Evolutionary conservation across 2,329 filamentous ascomycete species (phyloP), one percentile per base, ranked within the genome.

Genomic region (Ustulina deusta): DNA sequence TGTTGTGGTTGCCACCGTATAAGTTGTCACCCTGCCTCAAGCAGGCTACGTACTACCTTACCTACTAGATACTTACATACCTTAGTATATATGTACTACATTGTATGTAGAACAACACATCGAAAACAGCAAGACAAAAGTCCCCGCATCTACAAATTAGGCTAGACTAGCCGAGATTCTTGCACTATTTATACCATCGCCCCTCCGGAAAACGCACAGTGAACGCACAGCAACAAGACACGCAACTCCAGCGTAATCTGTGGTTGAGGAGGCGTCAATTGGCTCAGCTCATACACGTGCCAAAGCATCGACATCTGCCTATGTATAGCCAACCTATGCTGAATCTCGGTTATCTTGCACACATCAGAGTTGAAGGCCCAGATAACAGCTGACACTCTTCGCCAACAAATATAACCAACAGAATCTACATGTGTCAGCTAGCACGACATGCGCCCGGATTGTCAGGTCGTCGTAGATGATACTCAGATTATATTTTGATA

Each of bases 391-490:
- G 42, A 46, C 20, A 22, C n/a, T 22, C 22, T 48, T 51, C 5
- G 17, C 25, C 11, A 51, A 17, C 13, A n/a, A 63, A 48, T 56
- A 57, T 61, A 48, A 55, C 42, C 57, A 46, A 40, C 36, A 49
- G 27, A 46, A 34, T 42, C n/a, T 44, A 25, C 22, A 36, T 61
- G 20, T 48, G 51, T 46, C 36, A 44, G 15, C 51, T 46, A 34
- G 44, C 22, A 46, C 44, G 36, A 36, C 51, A 38, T 58, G 58
- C 58, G 59, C n/a, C 61, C 62, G 59, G 42, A 54, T 36, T 69
- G 66, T 63, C 63, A 63, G 66, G 66, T 69, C 66, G 64, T 55
- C 20, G 17, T 32, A 42, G 38, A 42, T 42, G 38, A 42, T n/a
- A 46, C 20, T 6, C 42, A 9, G n/a, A n/a, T n/a, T n/a, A n/a